Evolutionary conservation across 345 rosid species (phyloP), one percentile per base, ranked within the genome.

Genomic region (Pistacia integerrima): DNA sequence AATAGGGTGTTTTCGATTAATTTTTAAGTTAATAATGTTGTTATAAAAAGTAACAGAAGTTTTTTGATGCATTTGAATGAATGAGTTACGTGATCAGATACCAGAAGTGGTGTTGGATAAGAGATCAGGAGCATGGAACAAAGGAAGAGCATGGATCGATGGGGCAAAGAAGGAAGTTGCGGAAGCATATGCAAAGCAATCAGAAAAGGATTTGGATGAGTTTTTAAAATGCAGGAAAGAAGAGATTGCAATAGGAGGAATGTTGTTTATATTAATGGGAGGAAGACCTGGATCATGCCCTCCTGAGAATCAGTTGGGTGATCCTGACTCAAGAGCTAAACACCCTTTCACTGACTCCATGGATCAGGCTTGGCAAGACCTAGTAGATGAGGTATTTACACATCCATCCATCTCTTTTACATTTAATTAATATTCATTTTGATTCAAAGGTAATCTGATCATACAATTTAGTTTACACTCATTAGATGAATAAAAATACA

Each of bases 331-430:
- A 13, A 83, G 86, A 55, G 88, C 80, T 28, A 87, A 89, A 81
- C 92, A 89, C 74, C 92, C 92, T 22, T 87, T 89, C 76, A 84
- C 89, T 13, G 75, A 77, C 54, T 81, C 90, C 75, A 82, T 89
- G 92, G 90, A 89, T 77, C 88, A 85, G 28, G 87, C 90, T 74
- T 89, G 92, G 90, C 88, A 85, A 81, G 92, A 89, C 78, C 71
- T 89, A 20, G 28, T 87, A 73, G 77, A 85, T 64, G 89, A 89
- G 90, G 92, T 87, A 82, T n/a, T 12, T 48, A 16, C 51, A 8
- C 9, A 41, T 41, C 6, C 46, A 41, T 41, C 8, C 46, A 65
- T 71, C 2, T 61, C 38, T 16, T 22, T 17, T 20, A 44, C 46
- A 36, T 36, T 46, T 6, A 35, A 57, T 63, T 41, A 41, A 41